Conservation (phyloP, 2,329 filamentous ascomycete species). For the Colletotrichum siamense region DNA sequence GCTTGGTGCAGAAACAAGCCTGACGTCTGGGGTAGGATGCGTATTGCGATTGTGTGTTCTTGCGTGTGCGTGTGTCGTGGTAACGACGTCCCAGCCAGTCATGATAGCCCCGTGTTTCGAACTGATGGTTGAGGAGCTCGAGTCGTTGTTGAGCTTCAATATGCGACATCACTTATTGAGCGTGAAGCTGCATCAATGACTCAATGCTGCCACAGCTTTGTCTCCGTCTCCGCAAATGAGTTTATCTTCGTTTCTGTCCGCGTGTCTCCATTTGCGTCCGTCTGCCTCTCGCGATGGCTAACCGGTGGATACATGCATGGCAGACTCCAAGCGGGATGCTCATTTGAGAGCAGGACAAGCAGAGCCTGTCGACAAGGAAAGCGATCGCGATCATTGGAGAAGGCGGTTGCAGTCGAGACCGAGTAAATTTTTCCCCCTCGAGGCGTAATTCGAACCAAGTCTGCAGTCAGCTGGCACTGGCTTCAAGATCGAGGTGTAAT, state of each 20-base stretch:
- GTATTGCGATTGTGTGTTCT: neutral
- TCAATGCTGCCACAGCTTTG: neutral
- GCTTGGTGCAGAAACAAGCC: neutral
- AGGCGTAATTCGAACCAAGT: neutral
- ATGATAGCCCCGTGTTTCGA: slow-evolving; percentile 14
- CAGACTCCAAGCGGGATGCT: neutral
- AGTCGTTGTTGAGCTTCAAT: neutral
- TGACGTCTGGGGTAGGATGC: neutral
- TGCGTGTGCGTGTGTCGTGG: neutral
- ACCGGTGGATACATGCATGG: neutral
- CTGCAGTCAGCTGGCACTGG: neutral
- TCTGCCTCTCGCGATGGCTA: neutral
- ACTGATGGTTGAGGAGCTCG: neutral
- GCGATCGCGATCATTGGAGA: neutral
- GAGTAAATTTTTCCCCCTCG: neutral
- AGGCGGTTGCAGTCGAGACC: neutral
- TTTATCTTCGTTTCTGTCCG: neutral
- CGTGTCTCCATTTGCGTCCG: neutral
- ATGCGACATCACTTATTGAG: neutral
- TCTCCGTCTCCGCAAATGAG: neutral
- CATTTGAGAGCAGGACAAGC: neutral
- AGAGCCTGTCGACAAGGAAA: neutral
- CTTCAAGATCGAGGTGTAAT: neutral
- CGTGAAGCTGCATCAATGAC: neutral
- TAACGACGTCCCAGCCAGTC: slow-evolving; percentile 1